Evolutionary conservation across 1,284 basidiomycete species (phyloP).

Genomic region (Pseudozyma tsukubaensis): DNA sequence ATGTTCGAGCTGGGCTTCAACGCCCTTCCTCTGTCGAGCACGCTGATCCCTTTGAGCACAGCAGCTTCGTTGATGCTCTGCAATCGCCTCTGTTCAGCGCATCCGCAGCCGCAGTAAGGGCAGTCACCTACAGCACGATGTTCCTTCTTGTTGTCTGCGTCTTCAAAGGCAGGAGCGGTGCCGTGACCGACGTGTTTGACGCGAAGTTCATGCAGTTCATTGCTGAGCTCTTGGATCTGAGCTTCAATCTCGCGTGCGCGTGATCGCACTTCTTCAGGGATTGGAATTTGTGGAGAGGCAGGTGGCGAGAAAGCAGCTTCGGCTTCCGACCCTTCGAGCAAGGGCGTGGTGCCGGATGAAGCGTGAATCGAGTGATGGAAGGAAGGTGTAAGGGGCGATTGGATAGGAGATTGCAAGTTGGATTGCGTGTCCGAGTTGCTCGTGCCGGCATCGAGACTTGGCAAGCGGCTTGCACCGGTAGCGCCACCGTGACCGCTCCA

Average conservation of each 20-base stretch:
- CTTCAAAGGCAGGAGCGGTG: slow-evolving; percentile 21
- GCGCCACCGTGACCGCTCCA: slow-evolving; percentile 29
- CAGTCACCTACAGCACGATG: slow-evolving; percentile 17
- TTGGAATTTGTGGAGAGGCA: slow-evolving; percentile 23
- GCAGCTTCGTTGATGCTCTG: slow-evolving; percentile 59
- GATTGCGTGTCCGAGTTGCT: slow-evolving; percentile 43
- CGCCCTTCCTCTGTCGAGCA: slow-evolving; percentile 52
- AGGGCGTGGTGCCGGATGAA: not conserved
- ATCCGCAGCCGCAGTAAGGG: slow-evolving; percentile 50
- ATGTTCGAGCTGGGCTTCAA: slow-evolving; percentile 46
- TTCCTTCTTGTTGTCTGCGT: slow-evolving; percentile 10
- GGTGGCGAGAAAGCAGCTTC: slow-evolving; percentile 15
- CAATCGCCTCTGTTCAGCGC: slow-evolving; percentile 51
- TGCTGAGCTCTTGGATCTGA: slow-evolving; percentile 46
- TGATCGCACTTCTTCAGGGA: slow-evolving; percentile 40
- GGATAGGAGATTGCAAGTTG: slow-evolving; percentile 40
- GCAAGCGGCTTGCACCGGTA: slow-evolving; percentile 22
- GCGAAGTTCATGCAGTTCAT: slow-evolving; percentile 46
- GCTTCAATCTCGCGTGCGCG: slow-evolving; percentile 50
- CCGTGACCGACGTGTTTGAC: slow-evolving; percentile 40
- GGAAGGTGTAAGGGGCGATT: slow-evolving; percentile 43
- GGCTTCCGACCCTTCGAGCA: slow-evolving; percentile 4
- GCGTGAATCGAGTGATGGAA: slow-evolving; percentile 35
- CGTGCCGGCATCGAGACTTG: slow-evolving; percentile 40
- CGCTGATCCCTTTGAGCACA: slow-evolving; percentile 54